A percentile compares a stretch with the other conserved stretches of the same genome.
These are phyloP conservation scores for Brachypodium distachyon DNA, from an alignment of 202 grass and related monocot species.

Conservation along the genomic window DNA sequence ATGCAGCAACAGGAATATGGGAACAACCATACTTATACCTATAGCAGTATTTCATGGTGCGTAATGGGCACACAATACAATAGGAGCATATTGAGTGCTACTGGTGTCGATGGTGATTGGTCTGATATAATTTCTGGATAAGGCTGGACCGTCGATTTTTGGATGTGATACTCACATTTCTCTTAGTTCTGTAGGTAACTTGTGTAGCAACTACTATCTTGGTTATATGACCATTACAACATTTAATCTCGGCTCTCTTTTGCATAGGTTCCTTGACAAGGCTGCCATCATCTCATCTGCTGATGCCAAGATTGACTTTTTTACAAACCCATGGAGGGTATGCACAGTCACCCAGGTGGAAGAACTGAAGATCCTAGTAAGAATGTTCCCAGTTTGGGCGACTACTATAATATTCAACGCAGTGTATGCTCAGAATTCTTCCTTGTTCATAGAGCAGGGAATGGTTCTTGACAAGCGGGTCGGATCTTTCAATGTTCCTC, in stretches of 20 bases:
- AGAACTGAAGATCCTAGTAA: slow-evolving; percentile 75
- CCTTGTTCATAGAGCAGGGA: slow-evolving; percentile 82
- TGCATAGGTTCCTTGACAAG: slow-evolving; percentile 67
- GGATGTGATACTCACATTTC: background rate
- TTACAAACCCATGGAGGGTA: slow-evolving; percentile 52
- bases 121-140: background rate
- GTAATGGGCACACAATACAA: background rate
- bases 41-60: background rate
- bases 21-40: background rate
- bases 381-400: slow-evolving; percentile 87
- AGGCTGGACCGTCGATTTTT: background rate
- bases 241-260: background rate
- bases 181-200: background rate
- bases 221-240: background rate
- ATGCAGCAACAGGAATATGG: background rate
- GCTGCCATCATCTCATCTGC: slow-evolving; percentile 49
- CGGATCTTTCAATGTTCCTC: slow-evolving; percentile 67
- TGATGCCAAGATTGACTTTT: slow-evolving; percentile 37
- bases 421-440: slow-evolving; percentile 70
- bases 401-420: slow-evolving; percentile 70
- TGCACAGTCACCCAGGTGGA: slow-evolving; percentile 91
- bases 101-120: background rate
- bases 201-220: background rate
- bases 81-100: background rate
- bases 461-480: slow-evolving; percentile 73